phyloP scores from a whole-genome alignment of 2,329 filamentous ascomycete genomes.

The Trichoderma lentiforme region DNA sequence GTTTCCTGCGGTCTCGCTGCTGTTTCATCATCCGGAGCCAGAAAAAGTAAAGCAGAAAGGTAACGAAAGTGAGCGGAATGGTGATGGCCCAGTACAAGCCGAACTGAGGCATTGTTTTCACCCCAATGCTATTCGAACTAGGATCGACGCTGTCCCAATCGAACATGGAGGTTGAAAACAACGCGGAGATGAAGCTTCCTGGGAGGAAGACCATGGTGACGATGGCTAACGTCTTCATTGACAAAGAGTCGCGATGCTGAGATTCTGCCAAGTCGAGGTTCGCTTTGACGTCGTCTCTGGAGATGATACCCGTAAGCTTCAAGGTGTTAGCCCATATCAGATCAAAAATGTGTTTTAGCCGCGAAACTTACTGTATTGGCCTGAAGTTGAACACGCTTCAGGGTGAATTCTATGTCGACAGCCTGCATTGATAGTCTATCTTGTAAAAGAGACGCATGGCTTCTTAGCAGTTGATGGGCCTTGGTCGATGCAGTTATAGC shows the following conservation, averaged over 20 bases:
- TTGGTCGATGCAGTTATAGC: neutral
- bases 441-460: slow-evolving; percentile 30
- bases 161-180: slow-evolving; percentile 39
- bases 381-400: slow-evolving; percentile 39
- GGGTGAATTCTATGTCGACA: slow-evolving; percentile 35
- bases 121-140: slow-evolving; percentile 25
- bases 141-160: slow-evolving; percentile 30
- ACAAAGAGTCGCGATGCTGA: slow-evolving; percentile 39
- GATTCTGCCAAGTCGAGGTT: slow-evolving; percentile 31
- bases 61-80: slow-evolving; percentile 36
- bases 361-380: slow-evolving; percentile 33
- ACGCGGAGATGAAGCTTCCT: slow-evolving; percentile 40
- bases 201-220: slow-evolving; percentile 44
- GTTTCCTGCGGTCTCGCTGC: neutral
- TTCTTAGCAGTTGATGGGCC: slow-evolving; percentile 25
- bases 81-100: slow-evolving; percentile 41
- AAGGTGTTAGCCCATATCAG: neutral
- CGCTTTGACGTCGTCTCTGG: slow-evolving; percentile 36
- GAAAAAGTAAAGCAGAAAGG: slow-evolving; percentile 35
- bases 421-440: slow-evolving; percentile 35
- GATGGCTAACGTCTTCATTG: slow-evolving; percentile 43
- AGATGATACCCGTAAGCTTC: slow-evolving; percentile 38
- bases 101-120: slow-evolving; percentile 36
- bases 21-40: slow-evolving; percentile 33
- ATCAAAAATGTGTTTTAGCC: neutral